Evolutionary conservation across 148 eudicot genomes (phyloP).

Genomic region (Dianthus caryophyllus): DNA sequence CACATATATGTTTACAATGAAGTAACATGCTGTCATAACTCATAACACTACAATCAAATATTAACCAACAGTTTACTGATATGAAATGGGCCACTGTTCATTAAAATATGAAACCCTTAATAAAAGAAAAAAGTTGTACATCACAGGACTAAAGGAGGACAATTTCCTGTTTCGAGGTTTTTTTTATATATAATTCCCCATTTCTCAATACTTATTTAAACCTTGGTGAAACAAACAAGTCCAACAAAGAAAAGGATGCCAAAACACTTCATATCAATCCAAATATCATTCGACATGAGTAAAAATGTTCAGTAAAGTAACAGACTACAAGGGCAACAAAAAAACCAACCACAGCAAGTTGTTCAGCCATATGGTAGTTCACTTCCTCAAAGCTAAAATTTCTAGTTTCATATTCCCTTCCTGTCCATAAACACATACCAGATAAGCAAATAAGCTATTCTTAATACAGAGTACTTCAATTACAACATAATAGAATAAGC

Average conservation of each 20-base stretch:
- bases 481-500: not conserved
- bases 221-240: constrained; percentile 9
- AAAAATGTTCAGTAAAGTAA: not conserved
- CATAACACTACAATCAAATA: not conserved
- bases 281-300: no score
- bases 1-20: not conserved
- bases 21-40: not conserved
- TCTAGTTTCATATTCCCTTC: constrained; percentile 88
- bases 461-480: not conserved
- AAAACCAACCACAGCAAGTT: constrained; percentile 74
- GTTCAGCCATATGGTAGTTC: constrained; percentile 84
- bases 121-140: not conserved
- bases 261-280: not conserved
- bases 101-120: not conserved
- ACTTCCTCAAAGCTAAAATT: constrained; percentile 93
- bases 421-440: constrained; percentile 31
- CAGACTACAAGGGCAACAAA: constrained; percentile 15
- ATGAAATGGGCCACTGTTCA: not conserved
- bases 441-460: constrained; percentile 2
- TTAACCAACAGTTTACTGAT: not conserved
- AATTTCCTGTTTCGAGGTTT: not conserved
- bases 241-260: not conserved
- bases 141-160: not conserved
- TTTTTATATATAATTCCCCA: not conserved
- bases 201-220: not conserved